phyloP scores from a whole-genome alignment of 345 rosid genomes.

The Brassica carinata region DNA sequence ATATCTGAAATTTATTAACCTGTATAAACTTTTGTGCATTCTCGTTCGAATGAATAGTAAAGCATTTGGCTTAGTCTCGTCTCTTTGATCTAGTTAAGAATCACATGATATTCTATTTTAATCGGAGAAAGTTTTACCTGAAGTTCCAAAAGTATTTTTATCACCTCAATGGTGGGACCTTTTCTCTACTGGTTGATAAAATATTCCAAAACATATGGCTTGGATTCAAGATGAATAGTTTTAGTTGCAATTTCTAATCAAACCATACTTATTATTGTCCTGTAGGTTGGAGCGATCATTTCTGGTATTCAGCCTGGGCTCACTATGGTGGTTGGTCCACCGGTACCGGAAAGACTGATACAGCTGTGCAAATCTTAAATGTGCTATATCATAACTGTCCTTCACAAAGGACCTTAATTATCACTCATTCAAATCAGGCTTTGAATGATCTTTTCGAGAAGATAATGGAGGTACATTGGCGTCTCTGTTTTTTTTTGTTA shows the following conservation, averaged over 20 bases:
- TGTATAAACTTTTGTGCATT: too few species aligned
- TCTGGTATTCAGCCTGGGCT: conserved; percentile 99
- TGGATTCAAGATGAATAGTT: background rate
- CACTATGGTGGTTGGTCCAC: conserved; percentile 99
- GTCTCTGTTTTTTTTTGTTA: background rate
- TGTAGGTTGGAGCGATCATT: conserved; percentile 91
- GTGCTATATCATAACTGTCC: conserved; percentile 98
- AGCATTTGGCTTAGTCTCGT: conserved; percentile 1
- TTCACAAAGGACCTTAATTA: conserved; percentile 93
- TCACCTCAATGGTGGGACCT: too few species aligned
- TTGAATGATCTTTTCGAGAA: conserved; percentile 98
- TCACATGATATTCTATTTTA: too few species aligned
- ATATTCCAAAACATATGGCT: conserved; percentile 1
- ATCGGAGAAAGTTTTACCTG: conserved; percentile 9
- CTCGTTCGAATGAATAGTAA: background rate
- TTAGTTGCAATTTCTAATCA: conserved; percentile 14
- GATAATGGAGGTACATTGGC: conserved; percentile 79
- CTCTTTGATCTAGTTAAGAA: too few species aligned
- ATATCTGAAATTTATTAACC: too few species aligned
- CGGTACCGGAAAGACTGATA: conserved; percentile 99
- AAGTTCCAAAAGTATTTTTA: too few species aligned
- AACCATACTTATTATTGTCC: conserved; percentile 16
- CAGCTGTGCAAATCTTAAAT: conserved; percentile 95
- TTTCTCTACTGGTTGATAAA: too few species aligned
- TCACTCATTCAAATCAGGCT: conserved; percentile 98